Conservation (phyloP, 1,284 basidiomycete species). For the Sanghuangporus weigelae region DNA sequence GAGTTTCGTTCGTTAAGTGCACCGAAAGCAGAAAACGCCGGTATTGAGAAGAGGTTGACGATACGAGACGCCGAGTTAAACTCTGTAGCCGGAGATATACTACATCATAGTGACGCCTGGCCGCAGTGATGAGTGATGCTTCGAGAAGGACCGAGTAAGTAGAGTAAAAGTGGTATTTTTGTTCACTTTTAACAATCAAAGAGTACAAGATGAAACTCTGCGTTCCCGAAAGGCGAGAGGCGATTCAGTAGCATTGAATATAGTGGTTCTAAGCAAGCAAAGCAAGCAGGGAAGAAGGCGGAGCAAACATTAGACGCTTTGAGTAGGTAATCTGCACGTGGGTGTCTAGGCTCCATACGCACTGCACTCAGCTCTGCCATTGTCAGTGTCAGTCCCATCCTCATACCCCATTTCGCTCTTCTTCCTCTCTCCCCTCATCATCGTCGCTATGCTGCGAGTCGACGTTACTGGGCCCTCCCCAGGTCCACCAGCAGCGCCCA, state of each 20-base stretch:
- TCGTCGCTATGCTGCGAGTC: conserved; percentile 36
- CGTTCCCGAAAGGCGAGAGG: background rate
- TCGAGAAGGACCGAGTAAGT: background rate
- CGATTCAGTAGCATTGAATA: background rate
- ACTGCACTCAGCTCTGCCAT: background rate
- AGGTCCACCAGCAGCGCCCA: conserved; percentile 32
- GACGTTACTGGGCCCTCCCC: conserved; percentile 35
- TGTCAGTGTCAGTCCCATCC: background rate
- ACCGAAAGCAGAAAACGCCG: background rate
- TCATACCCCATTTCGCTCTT: background rate
- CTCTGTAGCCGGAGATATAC: background rate
- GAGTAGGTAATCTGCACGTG: background rate
- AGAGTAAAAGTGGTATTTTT: background rate
- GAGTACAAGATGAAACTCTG: background rate
- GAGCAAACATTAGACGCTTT: too few species aligned
- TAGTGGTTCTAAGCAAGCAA: background rate
- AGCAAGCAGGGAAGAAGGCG: background rate
- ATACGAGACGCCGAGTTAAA: background rate
- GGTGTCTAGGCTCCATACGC: background rate
- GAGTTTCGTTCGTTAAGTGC: background rate
- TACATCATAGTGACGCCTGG: conserved; percentile 1
- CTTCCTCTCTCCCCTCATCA: background rate
- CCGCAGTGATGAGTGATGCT: background rate
- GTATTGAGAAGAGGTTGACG: background rate
- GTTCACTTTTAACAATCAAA: background rate